Evolutionary conservation across 306 rosid species (phyloP).

Genomic region (Luffa aegyptiaca): DNA sequence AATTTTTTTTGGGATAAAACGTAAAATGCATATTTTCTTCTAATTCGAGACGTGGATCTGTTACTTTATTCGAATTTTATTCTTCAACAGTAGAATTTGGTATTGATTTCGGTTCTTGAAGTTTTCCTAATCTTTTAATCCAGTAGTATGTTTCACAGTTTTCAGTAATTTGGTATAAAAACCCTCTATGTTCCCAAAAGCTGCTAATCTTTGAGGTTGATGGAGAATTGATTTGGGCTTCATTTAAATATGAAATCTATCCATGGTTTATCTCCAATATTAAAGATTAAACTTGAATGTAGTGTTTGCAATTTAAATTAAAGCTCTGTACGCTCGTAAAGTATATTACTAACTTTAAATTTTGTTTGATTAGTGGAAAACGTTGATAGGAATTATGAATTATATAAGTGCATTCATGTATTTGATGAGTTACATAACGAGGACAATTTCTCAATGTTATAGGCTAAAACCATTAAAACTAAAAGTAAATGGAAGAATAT

Average conservation of each 20-base stretch:
- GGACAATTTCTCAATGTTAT: not conserved
- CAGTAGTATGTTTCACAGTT: not conserved
- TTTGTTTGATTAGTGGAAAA: not conserved
- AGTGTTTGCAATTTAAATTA: not conserved
- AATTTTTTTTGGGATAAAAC: not conserved
- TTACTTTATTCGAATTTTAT: not conserved
- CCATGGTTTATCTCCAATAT: not conserved
- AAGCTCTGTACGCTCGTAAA: not conserved
- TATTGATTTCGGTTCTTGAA: not conserved
- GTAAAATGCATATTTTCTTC: not conserved
- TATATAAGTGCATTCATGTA: not conserved
- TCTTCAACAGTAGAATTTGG: not conserved
- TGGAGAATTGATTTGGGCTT: not conserved
- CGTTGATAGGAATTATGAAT: not conserved
- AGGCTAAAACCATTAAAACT: not conserved
- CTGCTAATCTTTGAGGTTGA: not conserved
- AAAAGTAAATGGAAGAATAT: not conserved
- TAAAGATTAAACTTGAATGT: too few relatives aligned
- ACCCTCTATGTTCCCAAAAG: not conserved
- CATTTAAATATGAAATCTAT: not conserved
- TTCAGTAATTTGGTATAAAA: not conserved
- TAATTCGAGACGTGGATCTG: not conserved
- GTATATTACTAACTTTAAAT: not conserved
- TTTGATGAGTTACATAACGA: not conserved
- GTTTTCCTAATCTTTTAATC: not conserved